These are phyloP conservation scores for Anethum foeniculum DNA, from an alignment of 140 eudicot genomes.

Conservation along the genomic window DNA sequence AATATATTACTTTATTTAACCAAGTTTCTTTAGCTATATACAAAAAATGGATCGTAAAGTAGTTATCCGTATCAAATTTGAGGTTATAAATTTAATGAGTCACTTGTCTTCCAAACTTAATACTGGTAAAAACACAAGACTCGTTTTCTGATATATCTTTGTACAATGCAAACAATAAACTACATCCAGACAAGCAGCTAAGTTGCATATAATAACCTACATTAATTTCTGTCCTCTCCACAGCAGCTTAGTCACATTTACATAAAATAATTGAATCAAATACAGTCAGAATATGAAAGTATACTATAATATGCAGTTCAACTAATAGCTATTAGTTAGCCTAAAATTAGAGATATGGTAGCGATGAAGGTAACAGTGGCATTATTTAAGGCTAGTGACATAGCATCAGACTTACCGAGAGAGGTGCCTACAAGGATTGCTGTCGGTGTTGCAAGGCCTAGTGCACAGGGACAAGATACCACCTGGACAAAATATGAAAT, in stretches of 20 bases:
- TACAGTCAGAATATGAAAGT: neutral
- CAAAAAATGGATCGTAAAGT: neutral
- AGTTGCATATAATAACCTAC: neutral
- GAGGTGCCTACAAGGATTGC: conserved; percentile 98
- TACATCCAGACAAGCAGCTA: neutral
- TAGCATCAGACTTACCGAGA: conserved; percentile 43
- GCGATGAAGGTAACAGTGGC: neutral
- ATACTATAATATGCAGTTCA: neutral
- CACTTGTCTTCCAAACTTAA: neutral
- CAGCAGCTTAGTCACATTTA: neutral
- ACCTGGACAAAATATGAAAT: conserved; percentile 39
- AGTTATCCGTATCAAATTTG: neutral
- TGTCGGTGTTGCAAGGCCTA: conserved; percentile 99
- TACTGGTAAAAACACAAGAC: neutral
- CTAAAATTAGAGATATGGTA: neutral
- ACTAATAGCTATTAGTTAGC: neutral
- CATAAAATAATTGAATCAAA: neutral
- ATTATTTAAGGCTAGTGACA: neutral
- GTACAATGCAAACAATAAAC: neutral
- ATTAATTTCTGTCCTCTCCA: neutral
- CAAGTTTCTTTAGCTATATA: neutral
- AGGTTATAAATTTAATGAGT: neutral
- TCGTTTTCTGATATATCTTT: neutral
- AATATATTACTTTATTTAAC: neutral
- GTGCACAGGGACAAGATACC: conserved; percentile 97